Percentiles rank a stretch among this genome's conserved stretches.
These are phyloP conservation scores for Bacidia gigantensis DNA, from an alignment of 495 filamentous ascomycete genomes.

Conservation along the genomic window DNA sequence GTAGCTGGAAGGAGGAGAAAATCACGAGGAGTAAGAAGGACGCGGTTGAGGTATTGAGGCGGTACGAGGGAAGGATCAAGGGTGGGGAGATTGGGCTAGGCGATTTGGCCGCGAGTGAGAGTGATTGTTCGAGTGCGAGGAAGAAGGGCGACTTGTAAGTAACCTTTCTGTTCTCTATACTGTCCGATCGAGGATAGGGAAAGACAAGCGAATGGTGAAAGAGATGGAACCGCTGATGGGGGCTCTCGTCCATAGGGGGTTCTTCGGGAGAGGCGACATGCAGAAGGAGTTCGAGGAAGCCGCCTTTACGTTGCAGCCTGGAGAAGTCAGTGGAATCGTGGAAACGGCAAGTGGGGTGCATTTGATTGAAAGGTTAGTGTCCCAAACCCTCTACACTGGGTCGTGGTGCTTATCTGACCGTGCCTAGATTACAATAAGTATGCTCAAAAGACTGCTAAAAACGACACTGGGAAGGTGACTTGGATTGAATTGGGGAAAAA, in stretches of 20 bases:
- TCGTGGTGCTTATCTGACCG: too few species aligned
- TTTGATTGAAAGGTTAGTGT: constrained; percentile 77
- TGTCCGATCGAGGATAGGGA: too few species aligned
- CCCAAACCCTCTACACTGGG: not conserved
- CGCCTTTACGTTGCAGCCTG: constrained; percentile 70
- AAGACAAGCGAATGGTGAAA: not conserved
- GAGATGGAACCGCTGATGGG: not conserved
- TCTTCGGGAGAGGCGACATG: constrained; percentile 90
- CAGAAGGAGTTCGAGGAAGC: constrained; percentile 98
- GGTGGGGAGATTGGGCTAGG: constrained; percentile 52
- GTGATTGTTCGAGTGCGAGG: constrained; percentile 85
- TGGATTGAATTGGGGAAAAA: too few species aligned
- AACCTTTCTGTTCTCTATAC: not conserved
- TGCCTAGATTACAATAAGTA: not conserved
- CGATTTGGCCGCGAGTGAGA: constrained; percentile 74
- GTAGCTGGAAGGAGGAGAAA: constrained; percentile 78
- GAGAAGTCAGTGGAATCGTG: constrained; percentile 71
- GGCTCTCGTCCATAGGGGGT: constrained; percentile 43
- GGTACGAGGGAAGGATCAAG: constrained; percentile 59
- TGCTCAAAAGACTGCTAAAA: not conserved
- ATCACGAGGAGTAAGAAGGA: constrained; percentile 84
- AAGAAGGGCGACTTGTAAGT: constrained; percentile 83
- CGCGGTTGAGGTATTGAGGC: constrained; percentile 60
- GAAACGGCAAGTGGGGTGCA: constrained; percentile 92
- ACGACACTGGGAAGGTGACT: not conserved